Conservation (phyloP, 805 yeast species). For the Starmerella khaoyaiensis region DNA sequence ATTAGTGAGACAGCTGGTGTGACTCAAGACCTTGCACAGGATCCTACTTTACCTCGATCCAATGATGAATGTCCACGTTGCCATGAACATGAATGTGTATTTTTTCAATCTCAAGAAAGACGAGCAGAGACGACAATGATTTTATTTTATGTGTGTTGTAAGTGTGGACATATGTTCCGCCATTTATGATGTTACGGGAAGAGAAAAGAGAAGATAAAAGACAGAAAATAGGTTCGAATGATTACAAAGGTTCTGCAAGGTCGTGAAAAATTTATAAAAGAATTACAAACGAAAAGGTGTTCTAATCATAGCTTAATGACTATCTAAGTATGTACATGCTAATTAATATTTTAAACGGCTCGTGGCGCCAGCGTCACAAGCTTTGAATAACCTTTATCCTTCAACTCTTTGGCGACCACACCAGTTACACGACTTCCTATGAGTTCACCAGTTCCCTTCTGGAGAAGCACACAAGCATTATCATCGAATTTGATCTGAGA, state of each 20-base stretch:
- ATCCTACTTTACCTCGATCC: constrained; percentile 95
- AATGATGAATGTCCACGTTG: constrained; percentile 90
- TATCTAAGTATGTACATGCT: no score
- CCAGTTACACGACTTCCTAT: constrained; percentile 85
- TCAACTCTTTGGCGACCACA: constrained; percentile 82
- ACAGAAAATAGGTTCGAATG: not conserved
- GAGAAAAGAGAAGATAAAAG: not conserved
- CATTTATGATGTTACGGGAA: constrained; percentile 11
- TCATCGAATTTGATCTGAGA: constrained; percentile 79
- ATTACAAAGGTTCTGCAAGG: no score
- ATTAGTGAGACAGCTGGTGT: constrained; percentile 94
- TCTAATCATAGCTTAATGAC: no score
- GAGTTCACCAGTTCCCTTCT: constrained; percentile 80
- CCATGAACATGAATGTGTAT: constrained; percentile 78
- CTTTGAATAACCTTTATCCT: constrained; percentile 70
- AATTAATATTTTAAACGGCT: constrained; percentile 34
- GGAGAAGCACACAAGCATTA: constrained; percentile 90
- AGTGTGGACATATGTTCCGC: constrained; percentile 62
- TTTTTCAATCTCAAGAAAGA: constrained; percentile 92
- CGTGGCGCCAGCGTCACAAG: constrained; percentile 86
- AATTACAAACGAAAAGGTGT: no score
- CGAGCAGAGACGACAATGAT: constrained; percentile 89
- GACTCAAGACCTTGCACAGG: constrained; percentile 87
- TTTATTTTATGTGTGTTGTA: constrained; percentile 79
- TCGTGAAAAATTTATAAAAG: no score